phyloP scores from a whole-genome alignment of 1,284 basidiomycete species.

The Melanopsichium pennsylvanicum region DNA sequence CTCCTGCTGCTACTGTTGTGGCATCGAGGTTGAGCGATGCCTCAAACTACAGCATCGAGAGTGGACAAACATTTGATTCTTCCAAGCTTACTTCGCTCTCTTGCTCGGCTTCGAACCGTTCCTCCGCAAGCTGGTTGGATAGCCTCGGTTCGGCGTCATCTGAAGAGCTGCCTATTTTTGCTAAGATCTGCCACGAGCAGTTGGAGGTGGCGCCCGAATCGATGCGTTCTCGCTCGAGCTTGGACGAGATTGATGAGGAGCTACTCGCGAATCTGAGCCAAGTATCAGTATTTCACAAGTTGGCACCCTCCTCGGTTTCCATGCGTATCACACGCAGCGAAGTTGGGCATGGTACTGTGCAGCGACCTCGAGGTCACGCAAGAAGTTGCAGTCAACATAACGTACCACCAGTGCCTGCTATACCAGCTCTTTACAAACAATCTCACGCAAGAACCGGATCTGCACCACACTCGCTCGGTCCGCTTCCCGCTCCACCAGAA shows the following conservation, averaged over 20 bases:
- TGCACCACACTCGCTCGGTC: conserved; percentile 26
- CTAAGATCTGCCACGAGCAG: not conserved
- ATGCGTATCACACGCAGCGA: not conserved
- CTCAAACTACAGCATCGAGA: too few relatives aligned
- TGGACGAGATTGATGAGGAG: conserved; percentile 34
- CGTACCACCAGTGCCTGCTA: not conserved
- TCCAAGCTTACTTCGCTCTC: not conserved
- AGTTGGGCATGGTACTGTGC: not conserved
- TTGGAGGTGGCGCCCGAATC: not conserved
- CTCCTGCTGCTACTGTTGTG: too few relatives aligned
- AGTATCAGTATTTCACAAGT: too few relatives aligned
- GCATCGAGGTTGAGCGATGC: too few relatives aligned
- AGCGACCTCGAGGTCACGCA: not conserved
- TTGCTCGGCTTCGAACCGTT: not conserved
- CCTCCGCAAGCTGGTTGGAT: conserved; percentile 14
- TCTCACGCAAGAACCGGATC: conserved; percentile 4
- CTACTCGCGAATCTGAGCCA: conserved; percentile 29
- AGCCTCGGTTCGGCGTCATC: not conserved
- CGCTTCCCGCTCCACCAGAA: conserved; percentile 18
- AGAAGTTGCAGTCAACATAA: conserved; percentile 2
- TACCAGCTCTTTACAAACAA: not conserved
- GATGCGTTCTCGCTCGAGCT: conserved; percentile 11
- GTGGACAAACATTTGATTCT: too few relatives aligned
- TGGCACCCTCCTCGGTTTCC: too few relatives aligned
- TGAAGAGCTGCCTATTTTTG: conserved; percentile 5